Evolutionary conservation across 352 stramenopile genomes (phyloP), one percentile per base, ranked within the genome.

Genomic region (Halophytophthora batemanensis): DNA sequence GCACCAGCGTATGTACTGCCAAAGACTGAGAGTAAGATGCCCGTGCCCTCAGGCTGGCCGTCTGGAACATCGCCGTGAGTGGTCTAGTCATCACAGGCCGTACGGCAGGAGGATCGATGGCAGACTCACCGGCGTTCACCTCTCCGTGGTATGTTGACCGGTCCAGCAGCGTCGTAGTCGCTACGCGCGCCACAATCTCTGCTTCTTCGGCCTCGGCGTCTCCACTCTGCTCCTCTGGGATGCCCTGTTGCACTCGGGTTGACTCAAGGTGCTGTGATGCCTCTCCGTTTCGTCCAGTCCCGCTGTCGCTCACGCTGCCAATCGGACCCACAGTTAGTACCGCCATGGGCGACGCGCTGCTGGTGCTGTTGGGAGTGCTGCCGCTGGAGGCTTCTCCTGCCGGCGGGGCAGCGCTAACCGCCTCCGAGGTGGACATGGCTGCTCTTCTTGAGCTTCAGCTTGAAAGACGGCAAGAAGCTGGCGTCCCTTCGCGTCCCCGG

Each of bases 1-100:
- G 56, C 47, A 19, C 77, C 77, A 0, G 61, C 62, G 53, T 82
- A 87, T 10, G 42, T 60, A 0, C 44, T 49, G 2, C 68, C 67
- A 42, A 77, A 66, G 29, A 63, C 50, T 3, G 63, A 63, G 14
- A 70, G 53, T 13, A 79, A 42, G 19, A 82, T 50, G 0, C 70
- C 77, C 18, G 66, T 17, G 1, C 77, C 74, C n/a, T 82, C 38
- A 8, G 69, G 69, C 49, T 52, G 17, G 2, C 50, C 46, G 6
- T 72, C 66, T 80, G 13, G 19, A 64, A 28, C 23, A 5, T 22
- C 43, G 4, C 10, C 45, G 19, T 1, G 29, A 33, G 6, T 33
- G 2, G 47, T 15, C 14, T 51, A 17, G 10, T 39, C 13, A 53
- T n/a, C 17, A 31, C 34, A 4, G 34, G 15, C 8, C 41, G 25